Evolutionary conservation across 257 asterid genomes (phyloP), one percentile per base, ranked within the genome.

Genomic region (Buddleja alternifolia): DNA sequence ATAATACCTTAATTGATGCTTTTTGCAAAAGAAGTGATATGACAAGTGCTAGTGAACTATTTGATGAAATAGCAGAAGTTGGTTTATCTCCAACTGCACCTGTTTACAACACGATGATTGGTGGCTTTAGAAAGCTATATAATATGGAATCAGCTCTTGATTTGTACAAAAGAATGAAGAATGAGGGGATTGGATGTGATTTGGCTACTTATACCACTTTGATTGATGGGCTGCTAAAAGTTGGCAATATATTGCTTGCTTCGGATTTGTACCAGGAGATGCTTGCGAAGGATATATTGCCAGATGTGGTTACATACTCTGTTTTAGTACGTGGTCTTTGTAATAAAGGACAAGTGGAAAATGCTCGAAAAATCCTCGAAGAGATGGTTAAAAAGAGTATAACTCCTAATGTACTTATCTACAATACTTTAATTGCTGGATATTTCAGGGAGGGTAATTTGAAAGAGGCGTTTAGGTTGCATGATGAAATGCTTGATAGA

Each of bases 401-500:
- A 66, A 60, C 81, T 58, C 96, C 96, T 44, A 86, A 81, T 75
- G 80, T 71, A 41, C 85, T 87, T 44, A 82, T 92, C 62, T 87
- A 88, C 75, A 83, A 79, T 73, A 71, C 90, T 6, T 54, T 90
- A 52, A 88, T 86, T 68, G 83, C 86, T 32, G 90, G 89, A 59
- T 83, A 82, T 59, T 92, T 90, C 77, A 88, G 73, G 81, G 88
- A 84, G 81, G 93, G 95, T 56, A 82, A 88, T 79, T 67, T 92
- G 80, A 81, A 69, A 69, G 96, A 90, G 82, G 97, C 98, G 46
- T 86, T 82, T 87, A 82, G 84, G 80, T 72, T 86, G 83, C 95
- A 88, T 46, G 90, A 90, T 54, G 95, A 92, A 79, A 92, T 90
- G 97, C 88, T 88, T 57, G 89, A 88, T 61, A 80, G 77, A 76